Evolutionary conservation across 2,329 filamentous ascomycete species (phyloP).

Genomic region (Orbilia quercus): DNA sequence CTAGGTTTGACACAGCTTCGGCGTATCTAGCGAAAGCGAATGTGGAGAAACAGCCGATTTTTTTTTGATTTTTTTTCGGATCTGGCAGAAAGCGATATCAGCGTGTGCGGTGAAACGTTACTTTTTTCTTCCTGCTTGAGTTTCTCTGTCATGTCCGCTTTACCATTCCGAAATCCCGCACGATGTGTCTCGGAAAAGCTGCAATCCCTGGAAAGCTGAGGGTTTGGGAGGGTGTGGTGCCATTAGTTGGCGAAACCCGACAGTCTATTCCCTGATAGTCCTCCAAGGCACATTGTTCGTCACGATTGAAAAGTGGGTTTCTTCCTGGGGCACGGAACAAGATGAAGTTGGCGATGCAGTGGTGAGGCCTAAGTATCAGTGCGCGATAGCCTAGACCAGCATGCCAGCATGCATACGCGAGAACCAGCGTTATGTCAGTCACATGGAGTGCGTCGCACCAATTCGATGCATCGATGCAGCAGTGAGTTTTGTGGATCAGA

Average conservation of each 20-base stretch:
- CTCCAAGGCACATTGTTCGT: constrained; percentile 22
- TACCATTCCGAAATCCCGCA: constrained; percentile 57
- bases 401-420: constrained; percentile 52
- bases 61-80: too few relatives aligned
- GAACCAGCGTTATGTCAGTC: constrained; percentile 32
- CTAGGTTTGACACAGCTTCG: constrained; percentile 32
- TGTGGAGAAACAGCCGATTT: constrained; percentile 22
- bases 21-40: constrained; percentile 41
- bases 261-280: constrained; percentile 2
- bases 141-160: constrained; percentile 24
- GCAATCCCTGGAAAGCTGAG: constrained; percentile 34
- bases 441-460: constrained; percentile 55
- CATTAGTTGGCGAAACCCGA: constrained; percentile 52
- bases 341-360: constrained; percentile 35
- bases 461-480: constrained; percentile 36
- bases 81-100: constrained; percentile 35
- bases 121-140: constrained; percentile 34
- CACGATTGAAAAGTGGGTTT: constrained; percentile 17
- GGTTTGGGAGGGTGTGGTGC: constrained; percentile 8
- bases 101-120: constrained; percentile 44
- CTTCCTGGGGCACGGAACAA: constrained; percentile 33
- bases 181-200: constrained; percentile 50
- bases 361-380: too few relatives aligned
- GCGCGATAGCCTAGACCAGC: constrained; percentile 52
- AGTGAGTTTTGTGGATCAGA: constrained; percentile 50